Evolutionary conservation across 805 yeast species (phyloP).

Genomic region (Starmerella cellae): DNA sequence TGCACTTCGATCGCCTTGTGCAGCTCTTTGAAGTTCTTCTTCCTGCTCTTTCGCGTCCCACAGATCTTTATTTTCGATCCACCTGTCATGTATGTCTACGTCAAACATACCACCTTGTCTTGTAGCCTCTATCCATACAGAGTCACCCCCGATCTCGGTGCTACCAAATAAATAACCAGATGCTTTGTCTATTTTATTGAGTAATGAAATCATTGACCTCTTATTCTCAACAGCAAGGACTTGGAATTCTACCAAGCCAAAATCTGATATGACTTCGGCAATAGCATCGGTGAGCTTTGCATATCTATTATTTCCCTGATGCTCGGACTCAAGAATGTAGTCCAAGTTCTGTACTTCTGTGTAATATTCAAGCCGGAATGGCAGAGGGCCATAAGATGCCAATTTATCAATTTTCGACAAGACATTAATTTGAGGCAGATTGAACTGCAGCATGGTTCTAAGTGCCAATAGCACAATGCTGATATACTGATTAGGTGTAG

Average conservation of each 20-base stretch:
- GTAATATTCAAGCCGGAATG: constrained; percentile 72
- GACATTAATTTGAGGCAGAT: constrained; percentile 85
- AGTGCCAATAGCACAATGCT: constrained; percentile 68
- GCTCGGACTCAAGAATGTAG: constrained; percentile 49
- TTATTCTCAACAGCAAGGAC: constrained; percentile 88
- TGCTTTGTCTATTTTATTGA: constrained; percentile 73
- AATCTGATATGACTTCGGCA: constrained; percentile 75
- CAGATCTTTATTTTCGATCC: constrained; percentile 73
- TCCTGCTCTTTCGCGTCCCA: constrained; percentile 50
- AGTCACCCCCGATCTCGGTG: constrained; percentile 92
- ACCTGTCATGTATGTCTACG: constrained; percentile 80
- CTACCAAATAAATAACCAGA: constrained; percentile 89
- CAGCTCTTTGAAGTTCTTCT: constrained; percentile 28
- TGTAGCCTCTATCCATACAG: constrained; percentile 93
- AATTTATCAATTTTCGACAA: constrained; percentile 80
- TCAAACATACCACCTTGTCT: constrained; percentile 52
- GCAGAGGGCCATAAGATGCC: constrained; percentile 57
- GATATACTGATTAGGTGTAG: constrained; percentile 79
- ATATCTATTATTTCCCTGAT: constrained; percentile 34
- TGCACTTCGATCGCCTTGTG: constrained; percentile 60
- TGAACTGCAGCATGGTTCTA: constrained; percentile 85
- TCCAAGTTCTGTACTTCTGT: constrained; percentile 82
- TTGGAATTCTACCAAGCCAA: constrained; percentile 73
- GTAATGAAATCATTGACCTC: constrained; percentile 71
- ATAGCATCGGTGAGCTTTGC: constrained; percentile 60